Evolutionary conservation across 164 flowering plant genomes (phyloP), one percentile per base, ranked within the genome.

Genomic region (Liquidambar formosana): DNA sequence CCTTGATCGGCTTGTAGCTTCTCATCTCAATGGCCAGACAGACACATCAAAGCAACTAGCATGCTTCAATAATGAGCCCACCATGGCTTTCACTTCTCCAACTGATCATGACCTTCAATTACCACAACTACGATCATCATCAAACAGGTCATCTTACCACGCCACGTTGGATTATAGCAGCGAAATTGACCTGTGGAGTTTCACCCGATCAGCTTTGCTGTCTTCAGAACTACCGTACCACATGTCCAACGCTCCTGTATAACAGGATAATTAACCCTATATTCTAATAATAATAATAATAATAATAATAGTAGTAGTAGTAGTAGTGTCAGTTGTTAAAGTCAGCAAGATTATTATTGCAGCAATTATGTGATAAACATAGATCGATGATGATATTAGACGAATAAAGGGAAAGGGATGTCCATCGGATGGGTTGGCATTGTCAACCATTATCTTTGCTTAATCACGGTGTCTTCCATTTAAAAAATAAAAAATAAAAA

Each of bases 161-260:
- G 57, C 23, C 28, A 33, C 79, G 22, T 10, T 80, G 43, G 81
- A 65, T 28, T 79, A 67, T 48, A 76, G 52, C 76, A 71, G 68
- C 70, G 88, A 83, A 21, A 66, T 73, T 19, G 88, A 87, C 73
- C 75, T 85, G 0, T 90, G 94, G 95, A 82, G 74, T 65, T 85
- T 87, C 68, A 74, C 81, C 12, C 66, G 84, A 27, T 74, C 86
- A 0, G 79, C 89, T 0, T 75, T 87, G 15, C 80, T 83, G 1
- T 79, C 87, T 4, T 76, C 84, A 0, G 88, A 88, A 78, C 92
- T 91, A 8, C 54, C 85, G 21, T 68, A 80, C 67, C 89, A 87
- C 69, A 59, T 89, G 77, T 87, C 41, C 41, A 33, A 33, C 6
- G 41, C 41, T 33, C 41, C 91, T 10, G 75, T 79, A 64, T 84